Percentiles rank a stretch among this genome's conserved stretches.
phyloP scores from a whole-genome alignment of 371 early-diverging fungal genomes.

The Syncephalastrum sp. region DNA sequence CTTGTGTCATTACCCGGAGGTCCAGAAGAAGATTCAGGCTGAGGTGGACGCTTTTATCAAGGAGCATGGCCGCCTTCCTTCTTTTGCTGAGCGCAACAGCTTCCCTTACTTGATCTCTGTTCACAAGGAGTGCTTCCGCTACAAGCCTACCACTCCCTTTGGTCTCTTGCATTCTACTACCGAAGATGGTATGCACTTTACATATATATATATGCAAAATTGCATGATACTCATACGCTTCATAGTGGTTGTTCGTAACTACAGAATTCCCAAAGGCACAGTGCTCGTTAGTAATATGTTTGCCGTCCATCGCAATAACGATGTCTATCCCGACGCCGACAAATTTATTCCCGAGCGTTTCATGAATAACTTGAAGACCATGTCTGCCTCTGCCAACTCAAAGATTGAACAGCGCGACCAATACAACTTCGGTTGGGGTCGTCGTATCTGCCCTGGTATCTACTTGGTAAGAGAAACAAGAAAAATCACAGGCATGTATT shows the following conservation, averaged over 20 bases:
- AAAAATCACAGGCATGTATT: too few species aligned
- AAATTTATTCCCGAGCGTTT: constrained; percentile 23
- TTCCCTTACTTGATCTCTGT: constrained; percentile 12
- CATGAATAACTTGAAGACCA: constrained; percentile 7
- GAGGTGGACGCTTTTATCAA: constrained; percentile 10
- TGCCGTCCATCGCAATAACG: constrained; percentile 12
- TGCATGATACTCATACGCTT: too few species aligned
- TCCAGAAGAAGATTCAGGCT: constrained; percentile 11
- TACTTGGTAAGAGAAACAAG: constrained; percentile 13
- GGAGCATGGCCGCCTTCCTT: constrained; percentile 9
- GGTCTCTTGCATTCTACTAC: constrained; percentile 10
- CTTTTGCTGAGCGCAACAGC: constrained; percentile 9
- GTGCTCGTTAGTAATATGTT: constrained; percentile 16
- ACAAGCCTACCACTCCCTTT: not conserved
- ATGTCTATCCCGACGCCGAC: constrained; percentile 7
- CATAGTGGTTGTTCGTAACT: constrained; percentile 14
- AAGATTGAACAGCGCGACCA: constrained; percentile 14
- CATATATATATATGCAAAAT: too few species aligned
- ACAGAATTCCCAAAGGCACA: constrained; percentile 29
- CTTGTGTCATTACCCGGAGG: constrained; percentile 11
- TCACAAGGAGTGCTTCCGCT: constrained; percentile 15
- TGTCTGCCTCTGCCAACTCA: constrained; percentile 10
- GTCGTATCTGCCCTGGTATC: constrained; percentile 16
- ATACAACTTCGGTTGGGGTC: constrained; percentile 12
- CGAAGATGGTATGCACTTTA: constrained; percentile 8